Evolutionary conservation across 495 filamentous ascomycete genomes (phyloP).

Genomic region (Lasiosphaeria hispida): DNA sequence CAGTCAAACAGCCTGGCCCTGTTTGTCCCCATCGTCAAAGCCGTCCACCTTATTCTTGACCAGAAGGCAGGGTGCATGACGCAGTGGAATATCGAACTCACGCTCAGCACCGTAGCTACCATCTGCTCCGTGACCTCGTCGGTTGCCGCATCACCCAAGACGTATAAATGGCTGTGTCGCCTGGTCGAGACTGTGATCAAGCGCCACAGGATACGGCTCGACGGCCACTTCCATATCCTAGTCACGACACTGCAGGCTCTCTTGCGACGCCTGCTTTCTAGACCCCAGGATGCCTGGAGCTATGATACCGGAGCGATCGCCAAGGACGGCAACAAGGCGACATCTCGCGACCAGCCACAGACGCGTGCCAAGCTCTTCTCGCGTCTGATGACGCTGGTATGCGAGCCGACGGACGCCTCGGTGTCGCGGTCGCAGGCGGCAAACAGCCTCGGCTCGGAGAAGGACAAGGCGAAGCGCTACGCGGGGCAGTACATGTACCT

Average conservation of each 20-base stretch:
- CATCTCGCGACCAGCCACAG: not conserved
- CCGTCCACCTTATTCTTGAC: slow-evolving; percentile 56
- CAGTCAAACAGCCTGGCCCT: slow-evolving; percentile 25
- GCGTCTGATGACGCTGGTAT: slow-evolving; percentile 71
- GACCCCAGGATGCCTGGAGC: slow-evolving; percentile 25
- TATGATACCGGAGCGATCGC: not conserved
- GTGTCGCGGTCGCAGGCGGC: slow-evolving; percentile 49
- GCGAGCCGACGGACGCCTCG: slow-evolving; percentile 73
- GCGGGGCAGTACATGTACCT: slow-evolving; percentile 73
- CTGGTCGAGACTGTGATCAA: slow-evolving; percentile 61
- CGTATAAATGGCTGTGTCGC: slow-evolving; percentile 54
- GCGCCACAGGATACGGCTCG: slow-evolving; percentile 45
- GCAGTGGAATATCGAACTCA: slow-evolving; percentile 69
- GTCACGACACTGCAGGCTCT: slow-evolving; percentile 61
- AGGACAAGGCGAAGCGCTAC: slow-evolving; percentile 70
- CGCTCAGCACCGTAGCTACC: slow-evolving; percentile 55
- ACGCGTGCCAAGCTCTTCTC: slow-evolving; percentile 61
- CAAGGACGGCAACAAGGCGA: not conserved
- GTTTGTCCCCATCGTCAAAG: slow-evolving; percentile 57
- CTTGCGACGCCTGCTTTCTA: slow-evolving; percentile 56
- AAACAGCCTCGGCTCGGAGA: slow-evolving; percentile 62
- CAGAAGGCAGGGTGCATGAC: slow-evolving; percentile 52
- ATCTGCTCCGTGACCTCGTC: slow-evolving; percentile 41
- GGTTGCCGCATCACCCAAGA: slow-evolving; percentile 31
- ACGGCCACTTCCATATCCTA: slow-evolving; percentile 65